Evolutionary conservation across 1,284 basidiomycete genomes (phyloP), one percentile per base, ranked within the genome.

Genomic region (Sanghuangporus sanghuang): DNA sequence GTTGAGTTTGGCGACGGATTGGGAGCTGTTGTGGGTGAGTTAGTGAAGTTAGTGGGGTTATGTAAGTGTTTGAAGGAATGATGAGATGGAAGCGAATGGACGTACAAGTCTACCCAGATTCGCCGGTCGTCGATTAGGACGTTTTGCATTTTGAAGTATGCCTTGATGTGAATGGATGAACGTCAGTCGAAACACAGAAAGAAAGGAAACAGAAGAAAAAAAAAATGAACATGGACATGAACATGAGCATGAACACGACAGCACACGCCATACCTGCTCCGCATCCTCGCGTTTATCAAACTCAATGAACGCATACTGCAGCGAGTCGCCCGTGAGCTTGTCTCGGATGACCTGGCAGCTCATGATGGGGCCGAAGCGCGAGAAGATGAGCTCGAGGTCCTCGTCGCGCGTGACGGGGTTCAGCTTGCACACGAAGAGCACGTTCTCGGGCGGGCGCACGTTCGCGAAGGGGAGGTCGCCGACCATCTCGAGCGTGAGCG

Each of bases 101-200:
- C 85, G 67, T 68, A 91, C 89, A 98, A 98, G 76, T 98, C 96
- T 67, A 99, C 96, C 92, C 96, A 98, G 73, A 99, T 99, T 21
- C 97, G 85, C 16, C 96, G 85, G 75, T 99, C 97, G 73, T 99
- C 96, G n/a, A 99, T 92, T 7, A 99, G 80, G 0, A 99, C 96
- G 71, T 98, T 98, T 75, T 99, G 96, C 96, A 99, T 99, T 76
- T 98, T 99, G 79, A 98, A 96, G 76, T 99, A 99, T 14, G 95
- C 96, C 88, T 94, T 67, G 7, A 61, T 8, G 40, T 16, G 27
- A 3, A 3, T 3, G 27, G 3, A 27, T 27, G 27, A 32, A 32
- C 5, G 27, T 32, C 27, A 32, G 32, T 2, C 27, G 32, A 23
- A 27, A 23, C 32, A 27, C 14, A 40, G n/a, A 40, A 12, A 42